Base-by-base conservation (phyloP, 805 yeast species). In the Candida sphagnicola region DNA sequence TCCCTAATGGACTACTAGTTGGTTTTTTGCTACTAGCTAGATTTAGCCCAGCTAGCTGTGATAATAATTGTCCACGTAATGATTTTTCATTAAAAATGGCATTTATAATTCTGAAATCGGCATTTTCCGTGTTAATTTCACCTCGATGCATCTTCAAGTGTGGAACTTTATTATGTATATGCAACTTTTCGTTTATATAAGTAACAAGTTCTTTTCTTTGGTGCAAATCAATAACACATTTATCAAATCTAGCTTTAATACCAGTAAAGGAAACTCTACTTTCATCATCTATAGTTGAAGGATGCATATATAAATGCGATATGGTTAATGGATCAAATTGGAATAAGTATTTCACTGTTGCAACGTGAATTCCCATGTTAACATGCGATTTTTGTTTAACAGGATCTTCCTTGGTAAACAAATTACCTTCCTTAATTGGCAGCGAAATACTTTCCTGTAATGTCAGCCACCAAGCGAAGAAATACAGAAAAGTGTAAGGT, bases 91-190 rank as follows among this genome's bases (percentile, higher is more conserved):
- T 71, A 57, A 86, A 83, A 4, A 68, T 60, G 0, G 91, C 88
- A 19, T 75, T 70, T 2, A 88, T 48, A 4, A 82, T 71, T 35
- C 95, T 61, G 10, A 87, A 57, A 54, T 88, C 95, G 4, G 87
- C 80, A 14, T 74, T 74, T 11, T 72, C 67, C 41, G 85, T 75
- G 48, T 82, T 85, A 17, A 88, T 72, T 52, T 84, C 88, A 4
- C 86, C 91, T 34, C 72, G 62, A 44, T 80, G 75, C 68, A 82
- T 70, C 45, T 74, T 75, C 60, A 85, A 71, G 40, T 75, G 75
- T 58, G 76, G 62, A 2, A 64, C 56, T 40, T 61, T 54, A 39
- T 61, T 63, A 23, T 53, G 54, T 23, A 65, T 63, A 10, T 59
- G 54, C 44, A 69, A 56, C 32, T 63, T 61, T 28, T 63, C 59